These are phyloP conservation scores for Ulota crispa DNA, from an alignment of 225 moss, liverwort and hornwort species.

Conservation along the genomic window DNA sequence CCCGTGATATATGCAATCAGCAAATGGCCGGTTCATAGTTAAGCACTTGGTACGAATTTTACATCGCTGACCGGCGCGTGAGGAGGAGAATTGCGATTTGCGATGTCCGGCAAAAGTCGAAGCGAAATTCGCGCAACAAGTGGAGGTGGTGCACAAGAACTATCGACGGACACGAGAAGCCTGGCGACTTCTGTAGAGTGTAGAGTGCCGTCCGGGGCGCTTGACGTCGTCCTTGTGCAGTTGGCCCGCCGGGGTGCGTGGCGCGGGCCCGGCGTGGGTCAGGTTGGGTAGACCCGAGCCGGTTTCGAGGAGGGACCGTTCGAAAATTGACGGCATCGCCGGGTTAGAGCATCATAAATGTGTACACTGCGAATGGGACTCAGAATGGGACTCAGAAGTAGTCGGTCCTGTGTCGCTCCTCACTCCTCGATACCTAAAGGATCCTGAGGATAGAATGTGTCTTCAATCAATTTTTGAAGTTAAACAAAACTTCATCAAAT, in stretches of 20 bases:
- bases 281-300: background rate
- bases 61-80: slow-evolving; percentile 11
- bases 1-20: background rate
- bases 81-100: background rate
- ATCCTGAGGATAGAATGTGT: no score
- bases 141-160: background rate
- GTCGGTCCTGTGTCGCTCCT: no score
- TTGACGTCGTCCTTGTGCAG: background rate
- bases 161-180: background rate
- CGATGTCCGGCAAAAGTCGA: background rate
- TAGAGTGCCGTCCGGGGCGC: background rate
- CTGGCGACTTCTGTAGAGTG: background rate
- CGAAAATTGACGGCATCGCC: background rate
- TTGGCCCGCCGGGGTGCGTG: background rate
- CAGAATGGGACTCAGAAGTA: no score
- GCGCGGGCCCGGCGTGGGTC: background rate
- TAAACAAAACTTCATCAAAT: no score
- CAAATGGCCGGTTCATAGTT: background rate
- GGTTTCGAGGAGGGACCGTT: background rate
- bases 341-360: no score
- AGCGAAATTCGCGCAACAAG: background rate
- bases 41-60: background rate
- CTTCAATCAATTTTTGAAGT: no score
- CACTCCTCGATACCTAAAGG: no score
- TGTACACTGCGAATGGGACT: no score